Evolutionary conservation across 1,284 basidiomycete species (phyloP).

Genomic region (Rhodotorula sp.): DNA sequence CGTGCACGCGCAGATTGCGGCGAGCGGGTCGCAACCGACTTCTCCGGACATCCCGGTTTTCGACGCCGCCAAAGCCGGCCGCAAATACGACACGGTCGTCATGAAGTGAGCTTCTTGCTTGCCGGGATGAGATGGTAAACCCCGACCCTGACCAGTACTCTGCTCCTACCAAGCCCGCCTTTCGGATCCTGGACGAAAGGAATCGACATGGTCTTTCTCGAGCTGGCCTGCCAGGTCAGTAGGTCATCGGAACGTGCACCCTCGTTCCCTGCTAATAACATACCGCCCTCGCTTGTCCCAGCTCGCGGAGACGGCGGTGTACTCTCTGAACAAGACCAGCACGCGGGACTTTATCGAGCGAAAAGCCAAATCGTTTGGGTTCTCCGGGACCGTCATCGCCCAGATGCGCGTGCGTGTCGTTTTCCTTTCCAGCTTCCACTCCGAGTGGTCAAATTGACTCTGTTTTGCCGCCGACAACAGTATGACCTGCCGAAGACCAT

Average conservation of each 20-base stretch:
- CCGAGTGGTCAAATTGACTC: not conserved
- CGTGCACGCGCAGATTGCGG: slow-evolving; percentile 31
- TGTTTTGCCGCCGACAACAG: not conserved
- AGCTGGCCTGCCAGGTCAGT: slow-evolving; percentile 40
- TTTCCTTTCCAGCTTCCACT: not conserved
- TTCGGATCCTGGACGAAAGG: slow-evolving; percentile 44
- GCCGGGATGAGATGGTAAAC: too few species aligned
- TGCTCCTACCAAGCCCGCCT: slow-evolving; percentile 33
- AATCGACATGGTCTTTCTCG: slow-evolving; percentile 46
- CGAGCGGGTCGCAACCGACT: not conserved
- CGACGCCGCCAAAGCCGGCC: slow-evolving; percentile 10
- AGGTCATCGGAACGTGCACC: not conserved
- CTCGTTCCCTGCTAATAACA: accelerated
- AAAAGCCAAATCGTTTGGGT: slow-evolving; percentile 41
- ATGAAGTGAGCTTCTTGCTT: slow-evolving; percentile 30
- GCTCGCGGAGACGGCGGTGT: slow-evolving; percentile 42
- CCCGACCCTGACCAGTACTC: not conserved
- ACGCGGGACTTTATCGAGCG: slow-evolving; percentile 43
- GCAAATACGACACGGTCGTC: slow-evolving; percentile 41
- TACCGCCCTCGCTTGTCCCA: not conserved
- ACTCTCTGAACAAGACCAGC: slow-evolving; percentile 44
- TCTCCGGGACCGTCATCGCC: slow-evolving; percentile 42
- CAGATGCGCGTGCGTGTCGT: slow-evolving; percentile 38
- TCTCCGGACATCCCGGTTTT: slow-evolving; percentile 1
- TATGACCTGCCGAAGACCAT: slow-evolving; percentile 43